A percentile compares a stretch with the other conserved stretches of the same genome.
phyloP scores from a whole-genome alignment of 2,329 filamentous ascomycete species.

The Cercospora janseana region DNA sequence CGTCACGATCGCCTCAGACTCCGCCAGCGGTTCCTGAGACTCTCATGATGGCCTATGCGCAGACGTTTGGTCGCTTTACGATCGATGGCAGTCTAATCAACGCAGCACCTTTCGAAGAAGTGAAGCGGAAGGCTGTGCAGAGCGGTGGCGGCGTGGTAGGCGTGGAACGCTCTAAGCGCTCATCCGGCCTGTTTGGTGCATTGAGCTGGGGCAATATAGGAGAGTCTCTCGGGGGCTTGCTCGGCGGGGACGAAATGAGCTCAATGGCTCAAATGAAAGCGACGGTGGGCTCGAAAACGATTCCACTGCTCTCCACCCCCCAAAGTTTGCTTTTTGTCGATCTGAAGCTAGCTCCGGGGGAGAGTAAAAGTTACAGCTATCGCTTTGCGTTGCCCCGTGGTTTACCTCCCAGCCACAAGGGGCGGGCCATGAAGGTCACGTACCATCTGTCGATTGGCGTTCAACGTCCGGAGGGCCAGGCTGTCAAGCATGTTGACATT shows the following conservation, averaged over 20 bases:
- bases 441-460: slow-evolving; percentile 92
- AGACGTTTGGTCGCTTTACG: slow-evolving; percentile 87
- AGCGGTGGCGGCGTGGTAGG: slow-evolving; percentile 80
- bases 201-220: slow-evolving; percentile 88
- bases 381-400: slow-evolving; percentile 81
- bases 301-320: slow-evolving; percentile 89
- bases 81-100: slow-evolving; percentile 90
- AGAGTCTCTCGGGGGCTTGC: slow-evolving; percentile 79
- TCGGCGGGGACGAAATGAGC: slow-evolving; percentile 84
- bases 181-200: slow-evolving; percentile 75
- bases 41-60: slow-evolving; percentile 96
- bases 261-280: slow-evolving; percentile 95
- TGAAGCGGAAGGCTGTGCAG: slow-evolving; percentile 91
- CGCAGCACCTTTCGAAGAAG: slow-evolving; percentile 85
- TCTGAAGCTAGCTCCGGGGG: slow-evolving; percentile 78
- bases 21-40: slow-evolving; percentile 64
- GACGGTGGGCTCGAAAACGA: slow-evolving; percentile 76
- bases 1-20: slow-evolving; percentile 40
- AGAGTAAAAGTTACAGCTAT: slow-evolving; percentile 85
- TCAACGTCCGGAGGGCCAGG: slow-evolving; percentile 76
- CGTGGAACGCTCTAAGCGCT: slow-evolving; percentile 69
- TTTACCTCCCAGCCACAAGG: slow-evolving; percentile 85
- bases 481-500: slow-evolving; percentile 85
- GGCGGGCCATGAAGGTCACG: slow-evolving; percentile 88
- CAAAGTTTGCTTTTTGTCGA: slow-evolving; percentile 97